These are phyloP conservation scores for Hypoxylon rubiginosum DNA, from an alignment of 2,329 filamentous ascomycete species.

Conservation along the genomic window DNA sequence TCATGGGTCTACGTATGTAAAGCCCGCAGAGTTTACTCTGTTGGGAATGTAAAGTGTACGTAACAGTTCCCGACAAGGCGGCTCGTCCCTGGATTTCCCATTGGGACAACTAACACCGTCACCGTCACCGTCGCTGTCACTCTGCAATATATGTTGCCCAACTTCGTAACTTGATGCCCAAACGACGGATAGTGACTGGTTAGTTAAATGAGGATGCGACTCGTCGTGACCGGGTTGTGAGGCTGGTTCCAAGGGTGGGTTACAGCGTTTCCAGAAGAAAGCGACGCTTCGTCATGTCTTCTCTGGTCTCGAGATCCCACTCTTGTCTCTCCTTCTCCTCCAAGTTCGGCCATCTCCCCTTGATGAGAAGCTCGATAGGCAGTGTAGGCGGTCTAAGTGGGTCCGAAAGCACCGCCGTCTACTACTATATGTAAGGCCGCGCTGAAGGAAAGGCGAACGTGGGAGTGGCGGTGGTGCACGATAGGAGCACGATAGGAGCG, in stretches of 20 bases:
- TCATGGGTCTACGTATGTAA: constrained; percentile 2
- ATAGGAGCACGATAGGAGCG: constrained; percentile 20
- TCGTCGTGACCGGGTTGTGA: constrained; percentile 23
- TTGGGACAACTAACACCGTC: constrained; percentile 10
- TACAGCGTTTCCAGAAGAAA: constrained; percentile 29
- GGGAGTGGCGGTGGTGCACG: constrained; percentile 31
- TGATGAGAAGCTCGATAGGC: constrained; percentile 35
- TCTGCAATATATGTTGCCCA: constrained; percentile 28
- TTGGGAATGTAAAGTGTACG: constrained; percentile 18
- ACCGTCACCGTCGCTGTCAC: constrained; percentile 11
- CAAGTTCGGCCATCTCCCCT: constrained; percentile 33
- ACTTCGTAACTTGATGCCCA: constrained; percentile 39
- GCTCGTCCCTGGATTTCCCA: constrained; percentile 34
- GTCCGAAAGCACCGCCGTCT: constrained; percentile 16
- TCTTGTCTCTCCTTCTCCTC: constrained; percentile 13
- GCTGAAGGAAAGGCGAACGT: constrained; percentile 42
- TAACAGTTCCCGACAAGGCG: constrained; percentile 28
- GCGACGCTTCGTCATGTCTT: constrained; percentile 15
- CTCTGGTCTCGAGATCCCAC: constrained; percentile 16
- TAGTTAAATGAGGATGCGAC: constrained; percentile 29
- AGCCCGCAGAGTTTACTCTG: constrained; percentile 19
- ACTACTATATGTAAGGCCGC: constrained; percentile 26
- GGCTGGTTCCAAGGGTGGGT: constrained; percentile 32
- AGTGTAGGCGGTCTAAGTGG: constrained; percentile 25
- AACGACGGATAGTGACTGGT: constrained; percentile 24